phyloP scores from a whole-genome alignment of 2,329 filamentous ascomycete species.

The Chaetoscypha palmicola region DNA sequence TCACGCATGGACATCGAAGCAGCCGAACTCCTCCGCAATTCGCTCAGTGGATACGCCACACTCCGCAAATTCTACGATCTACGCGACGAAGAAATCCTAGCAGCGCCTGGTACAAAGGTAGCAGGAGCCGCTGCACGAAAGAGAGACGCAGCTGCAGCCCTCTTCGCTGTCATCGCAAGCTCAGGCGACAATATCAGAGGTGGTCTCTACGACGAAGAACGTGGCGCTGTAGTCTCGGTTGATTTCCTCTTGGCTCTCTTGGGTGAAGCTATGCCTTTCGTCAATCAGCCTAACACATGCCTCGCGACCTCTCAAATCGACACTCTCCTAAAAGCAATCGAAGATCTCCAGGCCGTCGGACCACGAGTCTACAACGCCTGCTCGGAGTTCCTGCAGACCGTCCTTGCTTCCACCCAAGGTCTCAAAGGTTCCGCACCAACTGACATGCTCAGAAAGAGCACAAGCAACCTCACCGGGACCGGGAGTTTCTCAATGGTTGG shows the following conservation, averaged over 20 bases:
- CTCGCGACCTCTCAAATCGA: conserved; percentile 68
- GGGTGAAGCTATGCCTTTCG: conserved; percentile 74
- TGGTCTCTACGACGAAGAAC: conserved; percentile 74
- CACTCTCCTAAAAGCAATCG: conserved; percentile 66
- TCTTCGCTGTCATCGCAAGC: conserved; percentile 78
- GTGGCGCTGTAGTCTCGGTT: conserved; percentile 78
- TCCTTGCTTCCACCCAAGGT: conserved; percentile 63
- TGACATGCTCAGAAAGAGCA: conserved; percentile 61
- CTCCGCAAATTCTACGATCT: conserved; percentile 84
- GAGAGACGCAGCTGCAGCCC: conserved; percentile 62
- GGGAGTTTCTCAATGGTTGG: conserved; percentile 60
- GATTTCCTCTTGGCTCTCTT: conserved; percentile 80
- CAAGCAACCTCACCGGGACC: conserved; percentile 45
- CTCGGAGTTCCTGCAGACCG: conserved; percentile 71
- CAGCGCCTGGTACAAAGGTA: conserved; percentile 34
- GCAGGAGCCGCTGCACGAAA: conserved; percentile 49
- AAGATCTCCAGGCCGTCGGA: conserved; percentile 71
- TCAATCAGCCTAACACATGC: conserved; percentile 54
- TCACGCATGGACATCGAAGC: conserved; percentile 72
- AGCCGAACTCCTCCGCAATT: conserved; percentile 73
- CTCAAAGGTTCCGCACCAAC: conserved; percentile 55
- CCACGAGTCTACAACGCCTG: conserved; percentile 65
- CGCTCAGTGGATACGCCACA: conserved; percentile 88
- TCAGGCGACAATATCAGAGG: conserved; percentile 87
- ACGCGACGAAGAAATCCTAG: conserved; percentile 58